These are phyloP conservation scores for Globisporangium camurandrum DNA, from an alignment of 352 stramenopile genomes.

Conservation along the genomic window DNA sequence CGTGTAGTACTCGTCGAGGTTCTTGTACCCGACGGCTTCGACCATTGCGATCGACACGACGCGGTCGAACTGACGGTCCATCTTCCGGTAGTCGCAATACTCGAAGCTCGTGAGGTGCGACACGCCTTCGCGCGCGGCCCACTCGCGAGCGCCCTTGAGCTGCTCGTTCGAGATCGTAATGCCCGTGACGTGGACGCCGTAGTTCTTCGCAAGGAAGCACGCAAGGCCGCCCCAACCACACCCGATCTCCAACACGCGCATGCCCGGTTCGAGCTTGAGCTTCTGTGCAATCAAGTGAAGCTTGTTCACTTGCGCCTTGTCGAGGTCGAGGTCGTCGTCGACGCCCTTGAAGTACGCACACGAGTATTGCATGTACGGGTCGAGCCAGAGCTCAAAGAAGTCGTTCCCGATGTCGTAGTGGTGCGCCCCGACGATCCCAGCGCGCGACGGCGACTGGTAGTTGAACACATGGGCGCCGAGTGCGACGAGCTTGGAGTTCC, in stretches of 20 bases:
- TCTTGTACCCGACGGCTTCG: conserved; percentile 86
- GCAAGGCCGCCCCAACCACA: conserved; percentile 85
- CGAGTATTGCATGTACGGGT: conserved; percentile 86
- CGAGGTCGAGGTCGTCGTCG: conserved; percentile 58
- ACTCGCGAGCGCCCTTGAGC: conserved; percentile 78
- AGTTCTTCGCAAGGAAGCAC: conserved; percentile 85
- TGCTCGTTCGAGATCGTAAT: conserved; percentile 90
- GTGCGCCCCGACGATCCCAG: conserved; percentile 75
- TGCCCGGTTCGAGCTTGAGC: conserved; percentile 77
- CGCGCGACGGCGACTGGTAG: conserved; percentile 80
- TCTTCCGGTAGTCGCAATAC: conserved; percentile 88
- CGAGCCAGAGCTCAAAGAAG: conserved; percentile 86
- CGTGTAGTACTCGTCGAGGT: conserved; percentile 82
- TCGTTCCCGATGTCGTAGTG: conserved; percentile 87
- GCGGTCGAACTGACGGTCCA: conserved; percentile 82
- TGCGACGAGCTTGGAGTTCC: conserved; percentile 77
- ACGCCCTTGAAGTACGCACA: conserved; percentile 82
- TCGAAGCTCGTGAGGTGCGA: conserved; percentile 84
- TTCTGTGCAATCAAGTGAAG: conserved; percentile 83
- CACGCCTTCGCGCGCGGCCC: conserved; percentile 68
- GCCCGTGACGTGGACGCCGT: conserved; percentile 79
- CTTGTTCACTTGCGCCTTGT: conserved; percentile 83
- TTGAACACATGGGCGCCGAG: conserved; percentile 79
- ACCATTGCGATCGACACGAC: conserved; percentile 87
- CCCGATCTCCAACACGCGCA: conserved; percentile 85